These are phyloP conservation scores for Pseudoneurospora amorphoporcata DNA, from an alignment of 495 filamentous ascomycete species.

Conservation along the genomic window DNA sequence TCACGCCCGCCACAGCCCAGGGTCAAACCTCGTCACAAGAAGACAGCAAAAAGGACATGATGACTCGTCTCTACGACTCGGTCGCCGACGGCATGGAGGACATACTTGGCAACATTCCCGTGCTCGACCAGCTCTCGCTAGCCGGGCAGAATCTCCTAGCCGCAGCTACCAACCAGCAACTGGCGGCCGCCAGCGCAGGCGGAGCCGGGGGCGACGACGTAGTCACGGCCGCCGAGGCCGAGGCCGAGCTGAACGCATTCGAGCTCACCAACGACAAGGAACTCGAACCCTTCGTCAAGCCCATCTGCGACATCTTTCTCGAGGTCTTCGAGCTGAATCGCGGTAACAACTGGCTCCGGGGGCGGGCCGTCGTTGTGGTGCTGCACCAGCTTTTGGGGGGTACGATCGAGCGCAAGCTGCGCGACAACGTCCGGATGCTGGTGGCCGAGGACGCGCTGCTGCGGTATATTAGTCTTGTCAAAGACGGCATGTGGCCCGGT, in stretches of 20 bases:
- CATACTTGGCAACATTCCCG: conserved; percentile 85
- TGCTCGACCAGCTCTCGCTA: conserved; percentile 86
- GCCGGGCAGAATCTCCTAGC: conserved; percentile 90
- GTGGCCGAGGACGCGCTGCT: conserved; percentile 69
- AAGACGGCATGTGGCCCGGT: conserved; percentile 70
- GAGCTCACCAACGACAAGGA: conserved; percentile 57
- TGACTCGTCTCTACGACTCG: conserved; percentile 88
- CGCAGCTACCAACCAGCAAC: conserved; percentile 66
- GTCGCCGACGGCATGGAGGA: conserved; percentile 98
- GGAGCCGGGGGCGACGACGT: conserved; percentile 38
- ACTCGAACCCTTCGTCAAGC: conserved; percentile 91
- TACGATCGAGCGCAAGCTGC: conserved; percentile 89
- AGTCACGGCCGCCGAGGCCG: conserved; percentile 72
- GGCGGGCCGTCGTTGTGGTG: conserved; percentile 90
- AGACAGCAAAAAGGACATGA: conserved; percentile 74
- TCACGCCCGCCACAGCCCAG: conserved; percentile 34
- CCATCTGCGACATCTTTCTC: conserved; percentile 94
- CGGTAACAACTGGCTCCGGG: conserved; percentile 89
- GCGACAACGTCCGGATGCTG: conserved; percentile 62
- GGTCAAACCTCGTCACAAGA: conserved; percentile 32
- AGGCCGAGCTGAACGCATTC: conserved; percentile 89
- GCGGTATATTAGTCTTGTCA: conserved; percentile 59
- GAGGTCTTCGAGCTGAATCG: conserved; percentile 91
- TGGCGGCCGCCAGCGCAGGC: conserved; percentile 39
- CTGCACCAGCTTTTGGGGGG: conserved; percentile 74